Percentiles rank a stretch among this genome's conserved stretches.
Conservation (phyloP, 2,329 filamentous ascomycete genomes). For the Botrytis fragariae region DNA sequence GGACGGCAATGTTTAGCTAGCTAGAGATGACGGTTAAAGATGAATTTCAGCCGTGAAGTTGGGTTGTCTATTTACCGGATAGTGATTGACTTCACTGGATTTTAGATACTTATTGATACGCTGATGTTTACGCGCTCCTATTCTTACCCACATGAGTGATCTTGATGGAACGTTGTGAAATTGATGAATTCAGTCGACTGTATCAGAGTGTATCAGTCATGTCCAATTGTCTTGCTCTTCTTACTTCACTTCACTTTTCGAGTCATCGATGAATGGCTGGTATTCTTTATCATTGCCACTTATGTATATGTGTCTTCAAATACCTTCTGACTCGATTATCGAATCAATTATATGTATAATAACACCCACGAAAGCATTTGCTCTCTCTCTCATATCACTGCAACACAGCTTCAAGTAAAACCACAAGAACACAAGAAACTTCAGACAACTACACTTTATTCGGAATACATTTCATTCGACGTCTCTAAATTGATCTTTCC, state of each 20-base stretch:
- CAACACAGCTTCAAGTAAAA: background rate
- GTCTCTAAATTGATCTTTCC: background rate
- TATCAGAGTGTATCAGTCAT: background rate
- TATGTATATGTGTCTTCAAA: background rate
- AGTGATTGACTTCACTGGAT: too few species aligned
- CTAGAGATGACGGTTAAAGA: background rate
- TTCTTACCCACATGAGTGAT: background rate
- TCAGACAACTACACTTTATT: background rate
- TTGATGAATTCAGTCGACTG: background rate
- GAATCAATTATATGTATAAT: background rate
- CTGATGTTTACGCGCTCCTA: background rate
- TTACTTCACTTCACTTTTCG: background rate
- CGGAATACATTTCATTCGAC: background rate
- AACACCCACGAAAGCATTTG: background rate
- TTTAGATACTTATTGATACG: background rate
- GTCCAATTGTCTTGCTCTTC: background rate
- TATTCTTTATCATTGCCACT: background rate
- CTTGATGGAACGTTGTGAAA: background rate
- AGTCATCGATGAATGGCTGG: background rate
- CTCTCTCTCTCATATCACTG: background rate
- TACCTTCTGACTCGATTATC: background rate
- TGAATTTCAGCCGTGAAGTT: background rate
- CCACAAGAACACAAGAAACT: background rate
- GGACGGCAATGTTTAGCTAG: background rate
- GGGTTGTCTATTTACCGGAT: too few species aligned